A percentile compares a stretch with the other conserved stretches of the same genome.
Evolutionary conservation across 352 stramenopile species (phyloP).

Genomic region (Pythium phragmitis): DNA sequence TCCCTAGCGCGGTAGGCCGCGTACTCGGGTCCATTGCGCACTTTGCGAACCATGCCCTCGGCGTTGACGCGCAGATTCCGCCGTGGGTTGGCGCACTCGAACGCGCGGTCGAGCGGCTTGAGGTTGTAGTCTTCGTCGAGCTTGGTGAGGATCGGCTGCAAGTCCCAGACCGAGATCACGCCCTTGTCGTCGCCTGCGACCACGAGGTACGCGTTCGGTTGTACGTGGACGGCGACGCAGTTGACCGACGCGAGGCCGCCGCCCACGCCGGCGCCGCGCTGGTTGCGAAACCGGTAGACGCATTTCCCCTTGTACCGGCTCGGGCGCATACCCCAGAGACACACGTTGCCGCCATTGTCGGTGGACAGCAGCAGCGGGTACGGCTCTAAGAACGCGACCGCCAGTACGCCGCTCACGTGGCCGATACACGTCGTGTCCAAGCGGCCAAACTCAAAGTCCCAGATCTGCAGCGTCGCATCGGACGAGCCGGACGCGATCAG

Average conservation of each 20-base stretch:
- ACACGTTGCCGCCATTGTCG: slow-evolving; percentile 70
- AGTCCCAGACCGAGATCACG: slow-evolving; percentile 69
- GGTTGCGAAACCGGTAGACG: slow-evolving; percentile 71
- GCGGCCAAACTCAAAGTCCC: slow-evolving; percentile 89
- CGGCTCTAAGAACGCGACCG: slow-evolving; percentile 69
- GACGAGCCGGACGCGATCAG: slow-evolving; percentile 74
- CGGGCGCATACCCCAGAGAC: slow-evolving; percentile 75
- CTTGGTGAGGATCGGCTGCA: slow-evolving; percentile 53
- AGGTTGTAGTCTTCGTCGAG: slow-evolving; percentile 55
- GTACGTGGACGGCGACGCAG: slow-evolving; percentile 39
- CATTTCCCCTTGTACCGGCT: slow-evolving; percentile 68
- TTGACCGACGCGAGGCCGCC: slow-evolving; percentile 48
- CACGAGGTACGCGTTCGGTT: slow-evolving; percentile 46
- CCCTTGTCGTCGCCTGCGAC: slow-evolving; percentile 81
- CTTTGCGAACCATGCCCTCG: slow-evolving; percentile 65
- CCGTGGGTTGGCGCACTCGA: slow-evolving; percentile 72
- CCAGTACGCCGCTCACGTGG: slow-evolving; percentile 65
- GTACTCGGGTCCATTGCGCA: slow-evolving; percentile 62
- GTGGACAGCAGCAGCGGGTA: slow-evolving; percentile 68
- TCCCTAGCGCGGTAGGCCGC: slow-evolving; percentile 51
- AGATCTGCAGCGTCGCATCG: slow-evolving; percentile 72
- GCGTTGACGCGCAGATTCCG: slow-evolving; percentile 76
- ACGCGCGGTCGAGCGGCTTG: slow-evolving; percentile 38
- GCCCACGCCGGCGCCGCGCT: slow-evolving; percentile 30
- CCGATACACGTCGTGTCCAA: slow-evolving; percentile 70